Percentiles rank a stretch among this genome's conserved stretches.
Conservation (phyloP, 75 land plant species). For the Ceratopteris richardii region DNA sequence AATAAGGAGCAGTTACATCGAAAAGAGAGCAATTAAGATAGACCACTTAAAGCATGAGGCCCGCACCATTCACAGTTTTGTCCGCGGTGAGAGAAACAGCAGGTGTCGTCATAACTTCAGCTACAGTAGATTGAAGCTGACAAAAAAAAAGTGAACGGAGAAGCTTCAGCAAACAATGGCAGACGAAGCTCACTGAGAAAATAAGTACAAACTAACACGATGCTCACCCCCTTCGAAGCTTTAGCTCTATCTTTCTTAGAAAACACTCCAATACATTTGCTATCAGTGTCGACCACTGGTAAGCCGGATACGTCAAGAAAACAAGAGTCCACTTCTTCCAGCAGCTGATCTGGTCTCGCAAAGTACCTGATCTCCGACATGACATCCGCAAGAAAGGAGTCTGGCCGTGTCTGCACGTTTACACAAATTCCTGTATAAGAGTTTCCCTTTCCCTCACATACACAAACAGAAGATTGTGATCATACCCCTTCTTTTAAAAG, state of each 20-base stretch:
- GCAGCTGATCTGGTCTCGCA: slow-evolving; percentile 40
- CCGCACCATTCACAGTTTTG: slow-evolving; percentile 59
- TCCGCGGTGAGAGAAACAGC: slow-evolving; percentile 51
- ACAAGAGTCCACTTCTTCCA: slow-evolving; percentile 43
- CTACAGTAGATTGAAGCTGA: slow-evolving; percentile 53
- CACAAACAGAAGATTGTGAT: no score
- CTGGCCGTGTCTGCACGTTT: slow-evolving; percentile 48
- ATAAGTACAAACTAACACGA: no score
- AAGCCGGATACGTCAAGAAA: slow-evolving; percentile 49
- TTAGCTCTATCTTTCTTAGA: slow-evolving; percentile 56
- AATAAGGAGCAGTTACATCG: background rate
- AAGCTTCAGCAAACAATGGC: no score
- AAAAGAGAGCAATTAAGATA: background rate
- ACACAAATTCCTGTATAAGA: no score
- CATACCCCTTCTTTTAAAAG: slow-evolving; percentile 47
- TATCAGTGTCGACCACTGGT: slow-evolving; percentile 48
- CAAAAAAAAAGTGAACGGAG: no score
- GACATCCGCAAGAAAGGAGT: slow-evolving; percentile 44
- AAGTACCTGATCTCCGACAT: slow-evolving; percentile 43
- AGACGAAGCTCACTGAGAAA: background rate
- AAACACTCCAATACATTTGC: slow-evolving; percentile 48
- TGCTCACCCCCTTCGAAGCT: slow-evolving; percentile 41
- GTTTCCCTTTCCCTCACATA: no score
- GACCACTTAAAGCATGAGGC: background rate
- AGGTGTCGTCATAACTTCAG: slow-evolving; percentile 70